Evolutionary conservation across 1,139 yeast species (phyloP), one percentile per base, ranked within the genome.

Genomic region (Starmera stellimalicola): DNA sequence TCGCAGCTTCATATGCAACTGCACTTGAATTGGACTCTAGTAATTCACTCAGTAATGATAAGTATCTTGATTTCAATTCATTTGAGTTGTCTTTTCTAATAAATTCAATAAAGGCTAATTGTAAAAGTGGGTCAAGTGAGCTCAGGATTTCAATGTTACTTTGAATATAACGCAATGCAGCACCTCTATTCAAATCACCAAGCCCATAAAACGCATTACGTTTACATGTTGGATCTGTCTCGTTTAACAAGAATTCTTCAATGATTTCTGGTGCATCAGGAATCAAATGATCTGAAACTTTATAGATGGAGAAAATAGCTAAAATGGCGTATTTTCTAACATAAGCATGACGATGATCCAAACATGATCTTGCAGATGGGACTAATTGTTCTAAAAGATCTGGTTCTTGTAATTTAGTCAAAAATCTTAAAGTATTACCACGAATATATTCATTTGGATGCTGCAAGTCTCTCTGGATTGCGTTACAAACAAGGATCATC

Each of bases 401-500:
- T 1, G 94, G 81, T 61, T 93, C 98, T 54, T 78, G 81, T 56
- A 93, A 69, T 57, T 91, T 93, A 43, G 91, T 77, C 54, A 93
- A 70, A 58, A 87, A 91, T 51, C 97, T 75, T 59, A 93, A 69
- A 7, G 98, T 88, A 48, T 87, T 85, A 48, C 98, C 99, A 51
- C 98, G 75, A 44, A 93, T 82, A 55, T 80, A 93, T 60, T 93
- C 98, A 63, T 93, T 93, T 34, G 98, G 96, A 62, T 93, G 98
- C 60, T 88, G 96, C 48, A 93, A 71, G 58, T 93, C 99, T 60
- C 91, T 87, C 60, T 93, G 94, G 51, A 93, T 85, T 36, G 97
- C 96, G 57, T 93, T 93, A 65, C 97, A 91, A 33, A 91, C 98
- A 47, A 93, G 74, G 62, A 93, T 91, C 97, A 93, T 91, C 62